Base-by-base conservation (phyloP, 805 yeast species). In the Candida coleopterorum region DNA sequence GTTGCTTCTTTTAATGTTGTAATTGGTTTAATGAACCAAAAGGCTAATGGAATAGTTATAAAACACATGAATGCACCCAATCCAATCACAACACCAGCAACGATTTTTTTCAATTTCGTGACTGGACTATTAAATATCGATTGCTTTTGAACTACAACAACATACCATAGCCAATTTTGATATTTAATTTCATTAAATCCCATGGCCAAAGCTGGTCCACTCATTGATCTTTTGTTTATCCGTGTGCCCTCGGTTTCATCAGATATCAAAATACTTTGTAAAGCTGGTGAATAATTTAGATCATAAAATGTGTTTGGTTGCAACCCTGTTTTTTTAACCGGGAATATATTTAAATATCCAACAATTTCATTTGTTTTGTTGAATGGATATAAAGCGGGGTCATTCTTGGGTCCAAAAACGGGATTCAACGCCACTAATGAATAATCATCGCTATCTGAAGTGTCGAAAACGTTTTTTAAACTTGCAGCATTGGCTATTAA, bases 11-110 rank as follows among this genome's bases (percentile, higher is more conserved):
- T 87, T 29, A 88, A 66, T 40, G 79, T 72, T 26, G 85, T 74
- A 40, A 88, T 86, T 0, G 97, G 96, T 44, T 84, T 61, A 5
- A 87, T 89, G 24, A 89, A 86, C 68, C 79, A 83, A 41, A 85
- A 86, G 0, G 95, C 87, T 37, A 88, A 58, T 4, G 93, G 88
- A 54, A 86, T 74, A 1, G 95, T 85, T n/a, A 85, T 55, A 1
- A 85, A 42, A 45, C 85, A 77, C 67, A 86, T 76, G 43, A 82
- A 73, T 1, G 66, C 85, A 3, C 93, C 93, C 15, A 84, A 75
- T 1, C 85, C 94, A 26, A 88, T 64, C 16, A 84, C 86, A 1
- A 84, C 81, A 4, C 90, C 94, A 29, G 80, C 71, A 41, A 85
- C 80, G 34, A 88, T 81, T 44, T 76, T 75, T 1, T 80, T 71